phyloP scores from a whole-genome alignment of 2,329 filamentous ascomycete species.

The Calonectria montana region DNA sequence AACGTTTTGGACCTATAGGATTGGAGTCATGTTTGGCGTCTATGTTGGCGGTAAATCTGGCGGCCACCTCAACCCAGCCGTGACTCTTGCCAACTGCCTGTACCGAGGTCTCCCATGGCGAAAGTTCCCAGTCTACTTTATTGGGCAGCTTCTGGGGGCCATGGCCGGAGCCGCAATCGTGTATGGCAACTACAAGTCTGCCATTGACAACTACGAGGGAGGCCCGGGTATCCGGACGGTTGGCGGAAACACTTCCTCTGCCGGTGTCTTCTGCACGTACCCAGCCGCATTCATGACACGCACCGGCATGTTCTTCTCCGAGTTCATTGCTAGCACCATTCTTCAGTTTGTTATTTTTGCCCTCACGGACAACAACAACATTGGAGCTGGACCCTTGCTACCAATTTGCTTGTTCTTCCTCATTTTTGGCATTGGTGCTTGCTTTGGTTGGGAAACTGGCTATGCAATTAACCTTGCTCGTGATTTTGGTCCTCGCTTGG shows the following conservation, averaged over 20 bases:
- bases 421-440: constrained; percentile 78
- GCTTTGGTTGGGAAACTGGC: constrained; percentile 81
- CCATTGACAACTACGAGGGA: constrained; percentile 74
- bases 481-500: constrained; percentile 76
- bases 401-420: constrained; percentile 77
- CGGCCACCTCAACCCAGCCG: constrained; percentile 77
- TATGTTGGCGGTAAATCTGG: constrained; percentile 75
- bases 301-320: constrained; percentile 76
- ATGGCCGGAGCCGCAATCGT: constrained; percentile 71
- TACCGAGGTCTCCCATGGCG: constrained; percentile 76
- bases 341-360: constrained; percentile 80
- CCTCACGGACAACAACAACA: constrained; percentile 68
- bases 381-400: constrained; percentile 65
- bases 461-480: constrained; percentile 81
- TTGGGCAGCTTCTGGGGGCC: constrained; percentile 75
- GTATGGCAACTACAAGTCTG: constrained; percentile 72
- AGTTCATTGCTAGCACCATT: constrained; percentile 75
- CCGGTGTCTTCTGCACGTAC: constrained; percentile 80
- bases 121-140: constrained; percentile 74
- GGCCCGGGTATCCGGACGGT: constrained; percentile 71
- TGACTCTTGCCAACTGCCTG: constrained; percentile 76
- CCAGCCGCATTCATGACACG: constrained; percentile 74
- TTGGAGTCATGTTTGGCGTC: constrained; percentile 77
- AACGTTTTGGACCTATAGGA: constrained; percentile 47
- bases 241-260: constrained; percentile 70